Evolutionary conservation across 768 basidiomycete genomes (phyloP), one percentile per base, ranked within the genome.

Genomic region (Coprinellus micaceus): DNA sequence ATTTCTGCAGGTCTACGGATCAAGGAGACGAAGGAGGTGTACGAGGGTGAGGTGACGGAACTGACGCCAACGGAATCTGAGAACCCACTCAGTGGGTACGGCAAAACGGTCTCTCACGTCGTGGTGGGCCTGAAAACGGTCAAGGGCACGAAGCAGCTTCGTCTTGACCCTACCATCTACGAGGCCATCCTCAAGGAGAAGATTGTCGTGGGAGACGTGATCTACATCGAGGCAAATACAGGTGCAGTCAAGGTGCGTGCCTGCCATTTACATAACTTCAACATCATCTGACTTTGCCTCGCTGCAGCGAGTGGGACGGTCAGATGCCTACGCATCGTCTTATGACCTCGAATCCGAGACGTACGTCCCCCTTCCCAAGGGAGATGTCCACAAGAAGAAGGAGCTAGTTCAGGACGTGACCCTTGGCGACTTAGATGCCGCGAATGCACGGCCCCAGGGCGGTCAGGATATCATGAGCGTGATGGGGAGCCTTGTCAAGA

Each of bases 381-480:
- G 93, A 45, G 93, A 97, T 43, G 94, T 98, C 48, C 93, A 95
- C 75, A 98, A 98, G 72, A 82, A 88, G 56, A 97, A 97, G 70
- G 94, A 97, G 64, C 82, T 97, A 10, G 91, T 98, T 1, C 94
- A 98, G 69, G 94, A 96, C 59, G 89, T 98, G 41, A 96, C 94
- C 0, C 77, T 98, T 4, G 94, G 95, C 49, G 96, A 98, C 66
- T 78, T 98, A 36, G 96, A 98, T 68, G 91, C 93, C 40, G 96
- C 96, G 3, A 99, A 99, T 68, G 95, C 94, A 3, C 83, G 94
- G 25, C 96, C 96, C 12, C 93, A 91, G 66, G 91, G 97, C 19
- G 95, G 96, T 2, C 96, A 98, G 71, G 96, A 98, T 63, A 97
- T 98, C 69, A 98, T 98, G 95, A 91, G 89, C 67, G 94, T 98